Evolutionary conservation across 352 stramenopile genomes (phyloP).

Genomic region (Phytopythium oedochilum): DNA sequence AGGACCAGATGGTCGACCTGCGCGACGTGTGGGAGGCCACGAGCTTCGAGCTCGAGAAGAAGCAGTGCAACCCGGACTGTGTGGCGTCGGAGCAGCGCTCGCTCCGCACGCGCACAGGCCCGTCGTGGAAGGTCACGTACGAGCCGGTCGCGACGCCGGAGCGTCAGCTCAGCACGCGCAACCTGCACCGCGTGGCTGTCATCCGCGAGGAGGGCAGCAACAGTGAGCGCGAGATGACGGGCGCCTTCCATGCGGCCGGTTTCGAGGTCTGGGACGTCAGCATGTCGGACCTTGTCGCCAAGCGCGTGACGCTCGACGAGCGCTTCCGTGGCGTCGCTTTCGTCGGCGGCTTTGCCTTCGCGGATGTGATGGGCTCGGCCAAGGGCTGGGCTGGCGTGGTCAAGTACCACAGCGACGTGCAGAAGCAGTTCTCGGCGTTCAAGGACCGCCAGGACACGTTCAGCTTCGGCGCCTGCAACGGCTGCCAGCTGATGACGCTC

Average conservation of each 20-base stretch:
- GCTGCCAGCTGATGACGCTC: constrained; percentile 99
- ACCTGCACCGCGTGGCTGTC: constrained; percentile 94
- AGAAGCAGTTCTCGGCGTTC: constrained; percentile 97
- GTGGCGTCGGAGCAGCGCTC: constrained; percentile 93
- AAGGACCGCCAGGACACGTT: constrained; percentile 96
- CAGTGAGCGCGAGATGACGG: constrained; percentile 98
- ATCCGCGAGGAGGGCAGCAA: constrained; percentile 99
- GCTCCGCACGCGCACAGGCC: constrained; percentile 80
- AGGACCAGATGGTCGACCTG: constrained; percentile 78
- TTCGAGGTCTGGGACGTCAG: constrained; percentile 99
- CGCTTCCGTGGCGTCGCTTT: constrained; percentile 97
- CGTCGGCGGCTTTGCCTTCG: constrained; percentile 98
- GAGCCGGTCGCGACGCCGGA: constrained; percentile 76
- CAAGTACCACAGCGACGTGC: constrained; percentile 95
- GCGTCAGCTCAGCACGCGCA: constrained; percentile 70
- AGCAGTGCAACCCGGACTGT: constrained; percentile 95
- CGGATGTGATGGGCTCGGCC: constrained; percentile 97
- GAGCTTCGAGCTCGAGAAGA: constrained; percentile 98
- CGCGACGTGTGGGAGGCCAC: constrained; percentile 98
- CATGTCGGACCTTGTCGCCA: constrained; percentile 94
- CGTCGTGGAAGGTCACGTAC: constrained; percentile 91
- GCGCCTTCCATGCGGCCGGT: constrained; percentile 95
- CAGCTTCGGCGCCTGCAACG: constrained; percentile 99
- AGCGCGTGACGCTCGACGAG: constrained; percentile 89
- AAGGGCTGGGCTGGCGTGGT: constrained; percentile 99